Base-by-base conservation (phyloP, 768 basidiomycete genomes). In the Amanita subjunquillea region DNA sequence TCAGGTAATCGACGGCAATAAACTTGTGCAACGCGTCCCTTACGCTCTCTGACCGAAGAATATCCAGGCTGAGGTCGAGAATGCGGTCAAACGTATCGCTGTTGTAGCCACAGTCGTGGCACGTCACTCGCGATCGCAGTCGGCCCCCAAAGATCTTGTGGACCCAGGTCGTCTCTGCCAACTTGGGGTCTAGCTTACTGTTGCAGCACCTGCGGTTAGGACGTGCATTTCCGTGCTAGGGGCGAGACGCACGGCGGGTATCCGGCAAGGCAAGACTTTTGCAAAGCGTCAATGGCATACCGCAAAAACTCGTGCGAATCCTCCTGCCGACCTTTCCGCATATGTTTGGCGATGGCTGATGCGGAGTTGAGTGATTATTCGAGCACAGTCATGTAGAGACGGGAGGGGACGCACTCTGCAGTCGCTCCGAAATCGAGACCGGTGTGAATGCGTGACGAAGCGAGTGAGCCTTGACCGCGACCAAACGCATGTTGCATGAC, bases 291-390 rank as follows among this genome's bases (percentile, higher is more conserved):
- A 29, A 97, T 83, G 17, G 85, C 83, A 66, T 94, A 96, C 30
- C 96, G 84, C 46, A 99, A 81, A 63, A 98, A 98, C 67, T 99
- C 96, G 63, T 99, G 96, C 7, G 96, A 84, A 65, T 99, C 96
- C 63, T 99, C 96, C 65, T 99, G 96, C 59, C 91, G 73, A n/a
- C 91, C 92, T 67, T 71, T 79, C 39, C 85, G 81, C 81, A 97
- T 83, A 60, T 90, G 84, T 65, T 92, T 93, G 13, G 93, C 93
- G 54, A 98, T 93, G 6, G 74, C 92, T 97, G 55, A 8, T 41
- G 52, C 41, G 59, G 40, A 17, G 25, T 58, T 49, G 17, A 54
- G 29, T 36, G 27, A n/a, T 34, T 25, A 39, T 22, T 32, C 41
- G 4, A 8, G 51, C 17, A 44, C 4, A 15, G 38, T 9, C 37